Evolutionary conservation across 495 filamentous ascomycete genomes (phyloP).

Genomic region (Podospora australis): DNA sequence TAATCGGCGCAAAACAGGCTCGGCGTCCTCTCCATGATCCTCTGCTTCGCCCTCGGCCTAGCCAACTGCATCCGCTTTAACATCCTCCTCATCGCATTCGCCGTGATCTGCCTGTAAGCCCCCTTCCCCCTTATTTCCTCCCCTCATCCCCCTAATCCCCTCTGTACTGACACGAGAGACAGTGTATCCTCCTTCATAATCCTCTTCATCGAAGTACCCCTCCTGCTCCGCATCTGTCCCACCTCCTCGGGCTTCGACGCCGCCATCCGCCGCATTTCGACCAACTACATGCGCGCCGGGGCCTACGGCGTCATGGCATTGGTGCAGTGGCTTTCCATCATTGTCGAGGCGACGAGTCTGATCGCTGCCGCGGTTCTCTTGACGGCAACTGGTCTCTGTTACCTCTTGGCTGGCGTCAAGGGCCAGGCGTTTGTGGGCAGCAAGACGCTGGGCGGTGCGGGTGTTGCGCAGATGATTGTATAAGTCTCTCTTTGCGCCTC

Average conservation of each 20-base stretch:
- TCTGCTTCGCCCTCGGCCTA: slow-evolving; percentile 92
- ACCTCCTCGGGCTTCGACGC: slow-evolving; percentile 83
- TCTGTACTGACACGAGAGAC: background rate
- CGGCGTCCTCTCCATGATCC: slow-evolving; percentile 85
- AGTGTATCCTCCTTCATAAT: slow-evolving; percentile 78
- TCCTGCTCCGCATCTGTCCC: slow-evolving; percentile 95
- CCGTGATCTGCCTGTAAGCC: slow-evolving; percentile 76
- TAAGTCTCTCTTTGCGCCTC: slow-evolving; percentile 31
- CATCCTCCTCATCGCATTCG: slow-evolving; percentile 68
- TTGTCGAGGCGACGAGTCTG: slow-evolving; percentile 58
- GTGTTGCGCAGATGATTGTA: slow-evolving; percentile 98
- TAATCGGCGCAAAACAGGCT: slow-evolving; percentile 60
- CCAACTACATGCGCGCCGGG: slow-evolving; percentile 94
- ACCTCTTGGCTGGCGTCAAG: slow-evolving; percentile 76
- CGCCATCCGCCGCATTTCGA: slow-evolving; percentile 86
- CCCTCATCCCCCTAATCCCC: slow-evolving; percentile 48
- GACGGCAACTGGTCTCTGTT: slow-evolving; percentile 70
- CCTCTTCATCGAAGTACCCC: slow-evolving; percentile 93
- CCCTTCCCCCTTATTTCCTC: background rate
- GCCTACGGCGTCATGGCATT: slow-evolving; percentile 77
- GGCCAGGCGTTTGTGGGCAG: slow-evolving; percentile 92
- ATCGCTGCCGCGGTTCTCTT: slow-evolving; percentile 84
- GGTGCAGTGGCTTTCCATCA: slow-evolving; percentile 73
- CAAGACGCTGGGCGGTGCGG: slow-evolving; percentile 93
- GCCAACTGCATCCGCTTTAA: slow-evolving; percentile 73